Percentiles rank a stretch among this genome's conserved stretches.
phyloP scores from a whole-genome alignment of 306 rosid genomes.

The Cicer yamashitae region DNA sequence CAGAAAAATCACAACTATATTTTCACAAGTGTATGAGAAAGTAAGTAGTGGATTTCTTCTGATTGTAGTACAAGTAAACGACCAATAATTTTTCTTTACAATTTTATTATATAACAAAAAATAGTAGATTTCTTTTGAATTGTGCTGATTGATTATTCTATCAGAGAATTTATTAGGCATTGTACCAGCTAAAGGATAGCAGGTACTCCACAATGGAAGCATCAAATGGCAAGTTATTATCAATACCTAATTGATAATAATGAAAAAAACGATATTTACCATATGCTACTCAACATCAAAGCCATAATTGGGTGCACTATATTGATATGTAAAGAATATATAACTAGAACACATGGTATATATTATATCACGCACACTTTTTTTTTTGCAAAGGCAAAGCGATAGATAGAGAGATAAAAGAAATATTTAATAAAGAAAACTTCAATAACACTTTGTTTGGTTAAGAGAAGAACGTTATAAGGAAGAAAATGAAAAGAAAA shows the following conservation, averaged over 20 bases:
- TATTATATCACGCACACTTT: neutral
- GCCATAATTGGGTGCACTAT: neutral
- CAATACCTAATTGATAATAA: neutral
- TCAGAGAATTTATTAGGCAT: neutral
- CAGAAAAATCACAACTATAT: neutral
- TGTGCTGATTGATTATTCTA: neutral
- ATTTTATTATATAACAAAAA: neutral
- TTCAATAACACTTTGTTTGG: neutral
- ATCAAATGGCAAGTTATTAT: neutral
- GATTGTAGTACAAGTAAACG: neutral
- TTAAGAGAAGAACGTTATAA: too few relatives aligned
- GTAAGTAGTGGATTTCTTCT: too few relatives aligned
- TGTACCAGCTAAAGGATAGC: conserved; percentile 5
- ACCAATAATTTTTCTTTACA: neutral
- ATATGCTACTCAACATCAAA: neutral
- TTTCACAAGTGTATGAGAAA: neutral
- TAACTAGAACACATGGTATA: neutral
- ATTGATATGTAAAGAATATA: conserved; percentile 10
- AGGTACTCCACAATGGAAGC: neutral
- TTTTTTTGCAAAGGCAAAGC: neutral
- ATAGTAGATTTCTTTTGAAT: neutral
- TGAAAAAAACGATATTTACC: conserved; percentile 2
- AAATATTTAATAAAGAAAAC: neutral
- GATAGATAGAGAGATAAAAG: neutral
- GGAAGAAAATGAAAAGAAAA: too few relatives aligned